Conservation (phyloP, 1,284 basidiomycete species). For the Fomitopsis betulina region DNA sequence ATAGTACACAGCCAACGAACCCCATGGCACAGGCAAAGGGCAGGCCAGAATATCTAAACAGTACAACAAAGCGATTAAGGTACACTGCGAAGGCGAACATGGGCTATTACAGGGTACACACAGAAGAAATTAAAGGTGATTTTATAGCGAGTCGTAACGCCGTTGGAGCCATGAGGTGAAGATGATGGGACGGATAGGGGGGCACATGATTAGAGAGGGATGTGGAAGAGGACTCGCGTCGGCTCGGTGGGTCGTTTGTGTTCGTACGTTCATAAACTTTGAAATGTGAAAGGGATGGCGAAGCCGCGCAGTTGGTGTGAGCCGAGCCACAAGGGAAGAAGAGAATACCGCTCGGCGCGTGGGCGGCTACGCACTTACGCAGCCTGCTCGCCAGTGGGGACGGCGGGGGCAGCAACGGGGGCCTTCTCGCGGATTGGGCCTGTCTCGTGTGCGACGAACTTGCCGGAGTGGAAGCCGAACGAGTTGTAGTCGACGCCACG, state of each 20-base stretch:
- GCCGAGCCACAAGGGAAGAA: not conserved
- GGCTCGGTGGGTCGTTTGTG: not conserved
- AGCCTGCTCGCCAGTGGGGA: not conserved
- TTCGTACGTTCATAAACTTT: not conserved
- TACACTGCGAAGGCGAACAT: not conserved
- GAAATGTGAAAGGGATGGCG: not conserved
- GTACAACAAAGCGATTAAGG: not conserved
- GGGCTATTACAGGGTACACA: not conserved
- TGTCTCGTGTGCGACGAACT: slow-evolving; percentile 11
- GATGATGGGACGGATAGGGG: not conserved
- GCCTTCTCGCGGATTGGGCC: not conserved
- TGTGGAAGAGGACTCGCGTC: not conserved
- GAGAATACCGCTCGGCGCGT: not conserved
- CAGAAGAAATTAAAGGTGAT: not conserved
- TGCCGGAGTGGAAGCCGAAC: slow-evolving; percentile 21
- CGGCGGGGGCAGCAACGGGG: not conserved
- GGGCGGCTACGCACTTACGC: not conserved
- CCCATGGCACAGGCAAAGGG: not conserved
- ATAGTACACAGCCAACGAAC: not conserved
- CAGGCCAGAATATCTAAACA: not conserved
- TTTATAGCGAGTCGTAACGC: slow-evolving; percentile 1
- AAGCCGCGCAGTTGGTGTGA: not conserved
- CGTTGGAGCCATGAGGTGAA: not conserved
- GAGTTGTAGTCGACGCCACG: slow-evolving; percentile 16
- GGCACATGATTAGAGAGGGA: not conserved